Base-by-base conservation (phyloP, 1,139 yeast genomes). In the Yamadazyma triangularis region DNA sequence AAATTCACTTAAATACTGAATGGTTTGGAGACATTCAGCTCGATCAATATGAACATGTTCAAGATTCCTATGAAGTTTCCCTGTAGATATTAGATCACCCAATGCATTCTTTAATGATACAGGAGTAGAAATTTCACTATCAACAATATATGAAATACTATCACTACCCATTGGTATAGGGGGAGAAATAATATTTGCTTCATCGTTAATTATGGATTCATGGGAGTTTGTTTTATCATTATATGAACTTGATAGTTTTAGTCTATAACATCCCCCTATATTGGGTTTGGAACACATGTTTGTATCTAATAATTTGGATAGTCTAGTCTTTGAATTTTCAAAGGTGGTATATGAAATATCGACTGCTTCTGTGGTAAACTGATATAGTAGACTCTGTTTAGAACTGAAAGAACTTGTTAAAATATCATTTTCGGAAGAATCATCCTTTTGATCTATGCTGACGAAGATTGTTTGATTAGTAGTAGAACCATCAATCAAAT, bases 81-180 rank as follows among this genome's bases (percentile, higher is more conserved):
- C 70, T 30, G 48, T 56, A 2, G 72, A 64, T 10, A 68, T 51
- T 16, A 68, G 42, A 24, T 59, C 64, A 4, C 67, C 66, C 34
- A 67, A 46, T 1, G 67, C 46, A 29, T 54, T 62, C 38, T 64
- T 66, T 29, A 68, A 51, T 7, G 58, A 53, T 1, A 36, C 30
- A 0, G 74, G 74, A 2, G 70, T 42, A 6, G 43, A 39, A 4
- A 64, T 36, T n/a, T 77, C 80, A 8, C 76, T 77, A 36, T 78
- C 77, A 1, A 84, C 63, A 1, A 82, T 53, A 41, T 79, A 85
- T 6, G 88, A 78, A 8, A 73, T 56, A 1, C 86, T 77, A 36
- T 76, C 69, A 16, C 61, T 54, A 4, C 70, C 65, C 2, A 75
- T 57, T 9, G 69, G 49, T 4, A 64, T 56, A 8, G 66, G 60